Base-by-base conservation (phyloP, 2,329 filamentous ascomycete genomes). In the Tolypocladium endophyticum region DNA sequence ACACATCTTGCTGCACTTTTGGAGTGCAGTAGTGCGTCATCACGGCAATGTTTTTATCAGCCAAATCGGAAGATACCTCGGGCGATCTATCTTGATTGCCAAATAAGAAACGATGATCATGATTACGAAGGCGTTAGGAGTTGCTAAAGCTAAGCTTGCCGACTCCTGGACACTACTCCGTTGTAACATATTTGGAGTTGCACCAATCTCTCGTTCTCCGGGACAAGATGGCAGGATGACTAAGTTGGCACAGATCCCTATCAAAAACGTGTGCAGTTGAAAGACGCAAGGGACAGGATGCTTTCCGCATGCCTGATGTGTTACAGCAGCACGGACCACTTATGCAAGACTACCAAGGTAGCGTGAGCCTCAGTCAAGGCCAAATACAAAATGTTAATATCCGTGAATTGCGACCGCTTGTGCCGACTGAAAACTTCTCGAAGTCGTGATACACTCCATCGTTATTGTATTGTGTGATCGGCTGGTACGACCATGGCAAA, bases 11-110 rank as follows among this genome's bases (percentile, higher is more conserved):
- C 6, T 39, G 35, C 54, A 30, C 20, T 56, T 14, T 18, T 14
- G n/a, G 54, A 56, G 35, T 38, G 38, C 23, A 35, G 50, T 58
- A 59, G 58, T 57, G 56, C 41, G 53, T 55, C 43, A 52, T 60
- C 54, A 52, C 54, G 28, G 28, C 41, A 16, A 25, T 50, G 61
- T 64, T 64, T 61, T 35, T 54, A 55, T 64, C 64, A 56, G 64
- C 59, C 61, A 57, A 58, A 60, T 63, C 62, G 59, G 58, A 70
- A 66, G 67, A 72, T 72, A 71, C 71, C 70, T 67, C 47, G 55
- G 58, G 59, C 62, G 64, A 64, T 57, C 61, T 59, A 41, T 61
- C 57, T 68, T 43, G 57, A 62, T 63, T 68, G 64, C 60, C 52
- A 62, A 52, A 57, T 60, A 60, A 36, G 59, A 58, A 59, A 62